Conservation (phyloP, 208 protist genomes). For the Acanthamoeba quina region DNA sequence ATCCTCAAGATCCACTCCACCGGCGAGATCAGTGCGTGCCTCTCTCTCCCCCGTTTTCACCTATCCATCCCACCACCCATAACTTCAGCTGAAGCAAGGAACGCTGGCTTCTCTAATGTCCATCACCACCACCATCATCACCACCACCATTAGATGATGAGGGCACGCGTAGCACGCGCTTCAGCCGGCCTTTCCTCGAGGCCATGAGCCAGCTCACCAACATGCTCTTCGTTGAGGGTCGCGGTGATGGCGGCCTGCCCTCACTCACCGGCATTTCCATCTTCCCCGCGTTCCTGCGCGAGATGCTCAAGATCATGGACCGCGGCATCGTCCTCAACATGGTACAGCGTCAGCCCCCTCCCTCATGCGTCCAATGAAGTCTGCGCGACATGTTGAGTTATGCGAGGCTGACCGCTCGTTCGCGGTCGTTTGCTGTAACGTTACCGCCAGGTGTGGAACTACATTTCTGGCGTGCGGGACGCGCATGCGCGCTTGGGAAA, state of each 20-base stretch:
- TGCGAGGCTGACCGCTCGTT: background rate
- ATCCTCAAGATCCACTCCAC: conserved; percentile 14
- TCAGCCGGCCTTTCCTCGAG: background rate
- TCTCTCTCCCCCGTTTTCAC: background rate
- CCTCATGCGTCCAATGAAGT: too few species aligned
- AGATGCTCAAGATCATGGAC: conserved; percentile 74
- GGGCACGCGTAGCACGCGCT: conserved; percentile 1
- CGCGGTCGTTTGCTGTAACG: background rate
- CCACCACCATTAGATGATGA: background rate
- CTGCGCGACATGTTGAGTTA: background rate
- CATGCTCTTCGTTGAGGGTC: conserved; percentile 1
- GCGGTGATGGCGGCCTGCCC: background rate
- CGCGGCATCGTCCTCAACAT: conserved; percentile 75
- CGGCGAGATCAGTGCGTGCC: conserved; percentile 1
- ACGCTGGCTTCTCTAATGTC: too few species aligned
- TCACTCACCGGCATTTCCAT: conserved; percentile 13
- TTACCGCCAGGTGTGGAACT: background rate
- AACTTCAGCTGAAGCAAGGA: too few species aligned
- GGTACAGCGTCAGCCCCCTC: background rate
- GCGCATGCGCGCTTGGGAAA: conserved; percentile 21
- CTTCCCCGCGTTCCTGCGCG: conserved; percentile 75
- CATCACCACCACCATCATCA: too few species aligned
- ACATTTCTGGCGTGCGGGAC: background rate
- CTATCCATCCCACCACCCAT: too few species aligned
- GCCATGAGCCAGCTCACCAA: background rate